Evolutionary conservation across 129 eudicot genomes (phyloP).

Genomic region (Arctium lappa): DNA sequence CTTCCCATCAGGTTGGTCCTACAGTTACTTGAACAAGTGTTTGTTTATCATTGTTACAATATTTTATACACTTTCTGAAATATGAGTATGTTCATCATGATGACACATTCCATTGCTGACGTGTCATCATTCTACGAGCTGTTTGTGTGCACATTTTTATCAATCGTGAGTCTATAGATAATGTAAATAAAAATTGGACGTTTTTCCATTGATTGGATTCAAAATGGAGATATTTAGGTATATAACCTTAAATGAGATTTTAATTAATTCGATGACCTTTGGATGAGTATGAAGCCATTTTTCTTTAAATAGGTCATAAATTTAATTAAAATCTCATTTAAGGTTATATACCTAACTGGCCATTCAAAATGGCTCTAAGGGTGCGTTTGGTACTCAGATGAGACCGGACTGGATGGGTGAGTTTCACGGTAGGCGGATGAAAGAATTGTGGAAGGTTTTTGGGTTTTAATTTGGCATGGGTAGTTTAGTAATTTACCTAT

Average conservation of each 20-base stretch:
- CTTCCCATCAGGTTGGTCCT: slow-evolving; percentile 84
- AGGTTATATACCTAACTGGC: too few species aligned
- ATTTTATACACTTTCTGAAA: not conserved
- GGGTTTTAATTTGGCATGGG: not conserved
- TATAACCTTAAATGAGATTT: too few species aligned
- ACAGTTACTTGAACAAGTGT: not conserved
- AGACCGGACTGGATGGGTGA: not conserved
- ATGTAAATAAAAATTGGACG: not conserved
- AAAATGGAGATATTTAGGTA: too few species aligned
- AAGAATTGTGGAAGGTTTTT: not conserved
- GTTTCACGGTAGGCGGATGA: not conserved
- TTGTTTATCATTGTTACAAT: not conserved
- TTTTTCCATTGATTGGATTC: not conserved
- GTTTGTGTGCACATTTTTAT: not conserved
- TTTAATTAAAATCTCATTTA: too few species aligned
- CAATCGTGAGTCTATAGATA: too few species aligned
- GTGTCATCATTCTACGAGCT: not conserved
- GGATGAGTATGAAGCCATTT: too few species aligned
- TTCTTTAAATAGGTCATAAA: too few species aligned
- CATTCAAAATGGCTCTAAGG: too few species aligned
- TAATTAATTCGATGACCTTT: too few species aligned
- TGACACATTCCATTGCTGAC: not conserved
- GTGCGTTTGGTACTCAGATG: too few species aligned
- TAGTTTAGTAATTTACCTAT: not conserved
- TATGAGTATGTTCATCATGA: not conserved